Evolutionary conservation across 2,329 filamentous ascomycete species (phyloP), one percentile per base, ranked within the genome.

Genomic region (Ceratocystis huliohia): DNA sequence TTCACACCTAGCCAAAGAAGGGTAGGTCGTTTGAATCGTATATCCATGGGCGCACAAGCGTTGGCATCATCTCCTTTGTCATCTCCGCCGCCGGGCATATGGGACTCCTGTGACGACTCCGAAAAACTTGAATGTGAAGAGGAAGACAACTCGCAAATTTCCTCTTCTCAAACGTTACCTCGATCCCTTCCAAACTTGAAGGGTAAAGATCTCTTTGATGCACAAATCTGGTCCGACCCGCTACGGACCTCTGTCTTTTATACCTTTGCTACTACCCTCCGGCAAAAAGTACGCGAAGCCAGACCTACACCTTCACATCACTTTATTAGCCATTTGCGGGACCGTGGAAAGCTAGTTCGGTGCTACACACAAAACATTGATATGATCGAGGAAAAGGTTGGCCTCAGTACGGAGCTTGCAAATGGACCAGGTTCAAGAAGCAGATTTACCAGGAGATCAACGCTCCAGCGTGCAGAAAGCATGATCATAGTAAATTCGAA

Each of bases 351-450:
- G 69, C 78, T 90, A 4, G 84, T 88, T 41, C 78, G 87, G 48
- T 88, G 86, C 71, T 90, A 90, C 71, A 89, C 87, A 0, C 87
- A 90, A 70, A 90, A 89, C 69, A 89, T 90, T 69, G 87, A 90
- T 70, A 84, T 85, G 69, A 82, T 90, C 5, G 87, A 90, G 72
- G 84, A 86, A 71, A 84, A 87, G 66, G 85, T 88, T 56, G 87
- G 86, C 2, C 76, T 89, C 2, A 83, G 80, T 17, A 88, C 85
- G 0, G 81, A 85, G 65, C 77, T 89, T 7, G 75, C 78, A 10
- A 78, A 82, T 41, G 87, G 87, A 0, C 81, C 84, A 0, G 87
- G 87, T 1, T 84, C 80, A 70, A 80, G 82, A 50, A 80, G 81
- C 10, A 78, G 84, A 1, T 87, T 87, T 70, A 84, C 81, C 78